Evolutionary conservation across 164 flowering plant species (phyloP).

Genomic region (Pachysandra terminalis): DNA sequence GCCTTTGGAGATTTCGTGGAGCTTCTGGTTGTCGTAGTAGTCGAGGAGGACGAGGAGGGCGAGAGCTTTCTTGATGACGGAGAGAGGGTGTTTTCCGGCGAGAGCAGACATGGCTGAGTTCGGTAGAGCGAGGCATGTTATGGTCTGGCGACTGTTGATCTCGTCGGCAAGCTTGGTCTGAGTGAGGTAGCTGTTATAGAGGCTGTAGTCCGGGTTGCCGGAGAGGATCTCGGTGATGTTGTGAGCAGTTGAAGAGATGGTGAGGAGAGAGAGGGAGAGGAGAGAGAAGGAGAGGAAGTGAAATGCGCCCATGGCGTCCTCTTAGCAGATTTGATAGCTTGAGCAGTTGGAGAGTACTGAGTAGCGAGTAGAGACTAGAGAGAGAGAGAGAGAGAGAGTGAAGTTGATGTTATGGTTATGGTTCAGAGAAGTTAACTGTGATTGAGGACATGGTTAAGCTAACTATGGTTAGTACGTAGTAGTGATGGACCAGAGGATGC

Average conservation of each 20-base stretch:
- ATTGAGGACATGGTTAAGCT: not conserved
- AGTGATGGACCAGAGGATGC: conserved; percentile 2
- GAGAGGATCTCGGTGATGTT: conserved; percentile 75
- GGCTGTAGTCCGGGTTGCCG: conserved; percentile 53
- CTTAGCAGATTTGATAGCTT: not conserved
- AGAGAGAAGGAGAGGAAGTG: conserved; percentile 6
- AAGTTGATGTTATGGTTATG: not conserved
- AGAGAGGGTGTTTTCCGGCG: conserved; percentile 53
- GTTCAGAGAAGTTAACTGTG: not conserved
- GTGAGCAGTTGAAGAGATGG: conserved; percentile 35
- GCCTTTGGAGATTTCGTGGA: conserved; percentile 79
- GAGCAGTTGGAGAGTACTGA: conserved; percentile 1
- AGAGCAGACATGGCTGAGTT: conserved; percentile 62
- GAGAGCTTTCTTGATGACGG: conserved; percentile 62
- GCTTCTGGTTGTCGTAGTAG: conserved; percentile 69
- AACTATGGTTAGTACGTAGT: conserved; percentile 19
- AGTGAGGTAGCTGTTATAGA: conserved; percentile 54
- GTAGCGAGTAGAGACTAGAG: not conserved
- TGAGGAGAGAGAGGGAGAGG: conserved; percentile 14
- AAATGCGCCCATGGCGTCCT: conserved; percentile 15
- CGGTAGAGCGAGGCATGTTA: conserved; percentile 66
- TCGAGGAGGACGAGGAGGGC: conserved; percentile 67
- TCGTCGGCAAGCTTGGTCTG: conserved; percentile 81
- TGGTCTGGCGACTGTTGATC: conserved; percentile 74
- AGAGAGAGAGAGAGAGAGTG: not conserved